Percentiles rank a stretch among this genome's conserved stretches.
phyloP scores from a whole-genome alignment of 179 eudicot genomes.

The Beta lomatogona region DNA sequence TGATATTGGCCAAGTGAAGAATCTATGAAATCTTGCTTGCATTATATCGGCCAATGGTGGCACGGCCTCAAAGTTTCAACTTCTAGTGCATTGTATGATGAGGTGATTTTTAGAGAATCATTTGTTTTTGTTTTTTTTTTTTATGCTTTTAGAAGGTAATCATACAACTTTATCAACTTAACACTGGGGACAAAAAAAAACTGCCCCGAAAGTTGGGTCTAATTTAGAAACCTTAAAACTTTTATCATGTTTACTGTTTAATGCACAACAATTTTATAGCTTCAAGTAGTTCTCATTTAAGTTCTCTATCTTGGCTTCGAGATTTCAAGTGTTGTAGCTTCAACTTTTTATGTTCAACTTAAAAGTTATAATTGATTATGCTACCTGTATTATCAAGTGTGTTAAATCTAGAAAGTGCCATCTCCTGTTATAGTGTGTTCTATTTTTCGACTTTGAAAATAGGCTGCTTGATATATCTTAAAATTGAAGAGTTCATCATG shows the following conservation, averaged over 20 bases:
- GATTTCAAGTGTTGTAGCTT: neutral
- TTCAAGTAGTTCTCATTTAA: neutral
- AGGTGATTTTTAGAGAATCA: neutral
- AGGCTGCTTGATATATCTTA: no score
- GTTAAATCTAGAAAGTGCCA: no score
- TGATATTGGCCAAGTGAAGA: conserved; percentile 54
- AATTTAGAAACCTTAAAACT: neutral
- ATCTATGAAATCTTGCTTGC: conserved; percentile 8
- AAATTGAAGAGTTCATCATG: no score
- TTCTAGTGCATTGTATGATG: neutral
- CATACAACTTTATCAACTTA: neutral
- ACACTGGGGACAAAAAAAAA: no score
- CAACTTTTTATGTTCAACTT: neutral
- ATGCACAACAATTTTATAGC: neutral
- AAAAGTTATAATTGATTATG: no score
- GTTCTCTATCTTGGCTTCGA: neutral
- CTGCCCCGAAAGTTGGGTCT: neutral
- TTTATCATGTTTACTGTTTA: neutral
- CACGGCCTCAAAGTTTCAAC: neutral
- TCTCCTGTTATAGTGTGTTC: no score
- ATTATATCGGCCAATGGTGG: conserved; percentile 7
- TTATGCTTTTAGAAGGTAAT: neutral
- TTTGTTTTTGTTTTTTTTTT: neutral
- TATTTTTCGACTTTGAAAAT: no score
- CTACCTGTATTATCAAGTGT: no score